A percentile compares a stretch with the other conserved stretches of the same genome.
These are phyloP conservation scores for Verticillium nonalfalfae DNA, from an alignment of 2,329 filamentous ascomycete species.

Conservation along the genomic window DNA sequence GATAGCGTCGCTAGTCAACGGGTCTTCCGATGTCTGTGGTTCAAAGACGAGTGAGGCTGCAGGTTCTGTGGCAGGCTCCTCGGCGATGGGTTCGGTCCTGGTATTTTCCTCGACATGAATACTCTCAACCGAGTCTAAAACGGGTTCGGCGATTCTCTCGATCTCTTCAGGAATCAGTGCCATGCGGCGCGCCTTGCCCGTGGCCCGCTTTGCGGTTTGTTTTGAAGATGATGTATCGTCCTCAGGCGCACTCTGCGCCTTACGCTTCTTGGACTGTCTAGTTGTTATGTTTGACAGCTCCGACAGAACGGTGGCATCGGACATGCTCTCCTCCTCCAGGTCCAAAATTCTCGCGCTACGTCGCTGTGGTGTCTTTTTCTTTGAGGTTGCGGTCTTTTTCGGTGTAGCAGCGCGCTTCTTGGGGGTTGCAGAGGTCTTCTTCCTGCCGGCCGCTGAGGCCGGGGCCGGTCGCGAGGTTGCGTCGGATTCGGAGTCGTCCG, in stretches of 20 bases:
- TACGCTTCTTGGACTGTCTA: background rate
- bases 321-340: background rate
- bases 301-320: background rate
- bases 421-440: background rate
- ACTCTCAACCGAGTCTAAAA: background rate
- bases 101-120: background rate
- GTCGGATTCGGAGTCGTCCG: slow-evolving; percentile 20
- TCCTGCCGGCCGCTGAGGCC: background rate
- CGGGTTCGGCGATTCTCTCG: background rate
- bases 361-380: background rate
- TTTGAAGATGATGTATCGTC: background rate
- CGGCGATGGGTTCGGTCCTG: background rate
- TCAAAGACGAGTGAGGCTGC: background rate
- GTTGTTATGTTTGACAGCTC: background rate
- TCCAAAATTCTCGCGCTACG: background rate
- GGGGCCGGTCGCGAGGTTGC: slow-evolving; percentile 23
- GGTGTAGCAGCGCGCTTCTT: background rate
- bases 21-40: background rate
- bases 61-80: background rate
- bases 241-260: background rate
- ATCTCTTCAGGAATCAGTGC: slow-evolving; percentile 17
- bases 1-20: background rate
- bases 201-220: background rate
- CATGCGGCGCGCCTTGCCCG: slow-evolving; percentile 4
- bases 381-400: background rate